A percentile compares a stretch with the other conserved stretches of the same genome.
Evolutionary conservation across 192 early-diverging fungal genomes (phyloP).

Genomic region (Chytriomyces sp.): DNA sequence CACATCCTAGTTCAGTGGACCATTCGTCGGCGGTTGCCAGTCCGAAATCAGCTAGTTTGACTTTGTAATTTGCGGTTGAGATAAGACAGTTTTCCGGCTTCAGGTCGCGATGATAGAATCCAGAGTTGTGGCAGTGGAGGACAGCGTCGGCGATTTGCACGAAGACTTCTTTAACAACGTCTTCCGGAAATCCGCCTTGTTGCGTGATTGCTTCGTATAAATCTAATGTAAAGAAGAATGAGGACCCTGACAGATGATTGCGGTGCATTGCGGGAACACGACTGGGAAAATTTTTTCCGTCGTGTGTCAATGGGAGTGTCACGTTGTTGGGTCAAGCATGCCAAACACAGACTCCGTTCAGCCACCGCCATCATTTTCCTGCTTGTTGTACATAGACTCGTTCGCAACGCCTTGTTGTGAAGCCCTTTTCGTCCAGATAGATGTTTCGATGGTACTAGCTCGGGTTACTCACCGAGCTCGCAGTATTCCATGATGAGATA

Average conservation of each 20-base stretch:
- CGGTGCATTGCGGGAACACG: too few relatives aligned
- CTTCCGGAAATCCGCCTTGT: conserved; percentile 39
- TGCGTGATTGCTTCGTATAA: conserved; percentile 42
- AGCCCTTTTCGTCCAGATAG: too few relatives aligned
- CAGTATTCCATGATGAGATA: conserved; percentile 43
- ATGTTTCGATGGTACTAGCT: too few relatives aligned
- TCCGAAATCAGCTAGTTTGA: conserved; percentile 93
- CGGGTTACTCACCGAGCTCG: conserved; percentile 34
- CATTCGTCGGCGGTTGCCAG: conserved; percentile 75
- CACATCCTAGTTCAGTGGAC: conserved; percentile 85
- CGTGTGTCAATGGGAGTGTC: not conserved
- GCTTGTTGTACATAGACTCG: too few relatives aligned
- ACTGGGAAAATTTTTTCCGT: conserved; percentile 2
- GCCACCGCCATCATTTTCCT: too few relatives aligned
- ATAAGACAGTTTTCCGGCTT: conserved; percentile 92
- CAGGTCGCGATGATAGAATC: conserved; percentile 90
- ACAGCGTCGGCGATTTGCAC: conserved; percentile 80
- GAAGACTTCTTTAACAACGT: conserved; percentile 59
- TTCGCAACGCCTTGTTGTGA: too few relatives aligned
- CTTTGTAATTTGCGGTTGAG: conserved; percentile 42
- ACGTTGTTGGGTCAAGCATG: not conserved
- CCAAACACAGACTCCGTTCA: too few relatives aligned
- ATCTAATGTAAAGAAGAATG: too few relatives aligned
- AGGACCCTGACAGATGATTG: too few relatives aligned
- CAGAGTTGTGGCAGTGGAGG: conserved; percentile 70